Percentiles rank a stretch among this genome's conserved stretches.
phyloP scores from a whole-genome alignment of 2,329 filamentous ascomycete species.

The Ambrosiella cleistominuta region DNA sequence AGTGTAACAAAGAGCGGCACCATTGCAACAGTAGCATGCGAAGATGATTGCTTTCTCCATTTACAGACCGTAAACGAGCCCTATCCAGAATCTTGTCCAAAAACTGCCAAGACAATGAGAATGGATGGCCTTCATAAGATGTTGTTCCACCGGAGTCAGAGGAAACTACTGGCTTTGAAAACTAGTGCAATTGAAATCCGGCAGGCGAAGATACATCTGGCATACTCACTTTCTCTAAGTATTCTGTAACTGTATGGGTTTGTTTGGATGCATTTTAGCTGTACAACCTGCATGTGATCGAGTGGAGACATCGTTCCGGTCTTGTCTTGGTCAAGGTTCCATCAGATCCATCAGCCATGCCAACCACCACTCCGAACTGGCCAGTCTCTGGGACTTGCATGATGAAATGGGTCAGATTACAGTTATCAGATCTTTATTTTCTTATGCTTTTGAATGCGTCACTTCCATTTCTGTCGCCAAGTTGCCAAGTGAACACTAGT shows the following conservation, averaged over 20 bases:
- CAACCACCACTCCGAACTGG: not conserved
- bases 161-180: not conserved
- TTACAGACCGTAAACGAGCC: too few relatives aligned
- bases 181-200: not conserved
- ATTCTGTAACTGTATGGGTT: not conserved
- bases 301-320: not conserved
- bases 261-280: not conserved
- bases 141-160: too few relatives aligned
- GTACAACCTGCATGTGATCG: not conserved
- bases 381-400: not conserved
- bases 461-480: not conserved
- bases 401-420: not conserved
- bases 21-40: too few relatives aligned
- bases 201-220: not conserved
- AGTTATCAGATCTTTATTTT: constrained; percentile 9
- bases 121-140: not conserved
- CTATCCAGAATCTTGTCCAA: not conserved
- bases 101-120: not conserved
- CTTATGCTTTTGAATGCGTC: not conserved
- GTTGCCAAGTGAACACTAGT: not conserved
- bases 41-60: too few relatives aligned
- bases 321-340: not conserved
- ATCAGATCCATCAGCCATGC: not conserved
- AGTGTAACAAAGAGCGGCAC: not conserved
- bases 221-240: not conserved